A percentile compares a stretch with the other conserved stretches of the same genome.
These are phyloP conservation scores for Rhodotorula kratochvilovae DNA, from an alignment of 768 basidiomycete genomes.

Conservation along the genomic window DNA sequence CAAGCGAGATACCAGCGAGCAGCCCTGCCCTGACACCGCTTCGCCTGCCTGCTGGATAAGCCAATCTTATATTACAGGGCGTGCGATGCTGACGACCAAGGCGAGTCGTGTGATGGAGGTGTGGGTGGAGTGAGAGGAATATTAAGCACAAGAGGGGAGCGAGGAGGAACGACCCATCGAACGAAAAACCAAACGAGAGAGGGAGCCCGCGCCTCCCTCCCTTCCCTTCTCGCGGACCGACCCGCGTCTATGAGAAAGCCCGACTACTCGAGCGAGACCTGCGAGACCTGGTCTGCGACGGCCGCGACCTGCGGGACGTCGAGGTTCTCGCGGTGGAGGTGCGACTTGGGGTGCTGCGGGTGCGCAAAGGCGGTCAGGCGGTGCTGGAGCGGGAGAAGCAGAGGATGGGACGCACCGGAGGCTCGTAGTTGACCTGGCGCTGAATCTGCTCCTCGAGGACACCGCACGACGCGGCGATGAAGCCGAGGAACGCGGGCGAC, in stretches of 20 bases:
- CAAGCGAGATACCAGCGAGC: no score
- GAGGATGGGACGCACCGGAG: constrained; percentile 18
- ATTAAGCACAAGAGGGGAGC: background rate
- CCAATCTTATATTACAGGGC: no score
- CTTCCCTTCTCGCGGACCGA: background rate
- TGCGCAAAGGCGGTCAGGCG: background rate
- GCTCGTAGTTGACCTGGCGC: constrained; percentile 54
- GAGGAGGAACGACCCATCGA: background rate
- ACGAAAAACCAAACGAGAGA: background rate
- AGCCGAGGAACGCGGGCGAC: constrained; percentile 92
- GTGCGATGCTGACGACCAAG: background rate
- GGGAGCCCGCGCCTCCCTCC: background rate
- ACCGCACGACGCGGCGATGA: constrained; percentile 74
- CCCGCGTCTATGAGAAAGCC: background rate
- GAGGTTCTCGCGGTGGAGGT: constrained; percentile 29
- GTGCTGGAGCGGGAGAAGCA: background rate
- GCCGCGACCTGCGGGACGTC: constrained; percentile 17
- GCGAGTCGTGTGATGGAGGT: background rate
- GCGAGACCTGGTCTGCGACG: constrained; percentile 20
- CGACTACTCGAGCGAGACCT: constrained; percentile 1
- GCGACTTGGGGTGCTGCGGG: constrained; percentile 28
- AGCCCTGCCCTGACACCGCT: no score
- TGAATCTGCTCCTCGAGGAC: constrained; percentile 69
- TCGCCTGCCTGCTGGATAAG: no score
- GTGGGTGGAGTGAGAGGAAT: background rate